Percentiles rank a stretch among this genome's conserved stretches.
Conservation (phyloP, 305 asterid genomes). For the Fraxinus xanthoxyloides region DNA sequence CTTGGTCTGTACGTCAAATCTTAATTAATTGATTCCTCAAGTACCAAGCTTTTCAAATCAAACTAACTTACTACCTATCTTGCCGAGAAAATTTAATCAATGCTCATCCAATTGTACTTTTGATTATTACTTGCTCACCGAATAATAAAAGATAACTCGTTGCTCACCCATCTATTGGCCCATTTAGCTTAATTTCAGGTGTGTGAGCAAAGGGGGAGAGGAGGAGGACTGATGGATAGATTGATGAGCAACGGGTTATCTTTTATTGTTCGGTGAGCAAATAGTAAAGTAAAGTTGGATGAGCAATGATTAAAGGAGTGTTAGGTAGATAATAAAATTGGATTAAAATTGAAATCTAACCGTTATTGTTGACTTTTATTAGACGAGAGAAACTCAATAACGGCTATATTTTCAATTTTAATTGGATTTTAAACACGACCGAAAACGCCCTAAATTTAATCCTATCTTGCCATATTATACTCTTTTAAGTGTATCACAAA, state of each 20-base stretch:
- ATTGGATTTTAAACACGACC: too few species aligned
- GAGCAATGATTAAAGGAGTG: not conserved
- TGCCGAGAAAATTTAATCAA: too few species aligned
- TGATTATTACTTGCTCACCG: too few species aligned
- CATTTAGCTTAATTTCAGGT: not conserved
- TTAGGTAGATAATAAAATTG: too few species aligned
- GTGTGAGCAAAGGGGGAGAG: not conserved
- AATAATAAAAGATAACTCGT: too few species aligned
- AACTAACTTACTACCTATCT: not conserved
- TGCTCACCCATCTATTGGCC: not conserved
- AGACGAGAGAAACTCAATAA: too few species aligned
- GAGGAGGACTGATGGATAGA: not conserved
- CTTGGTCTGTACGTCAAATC: not conserved
- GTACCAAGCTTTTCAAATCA: not conserved
- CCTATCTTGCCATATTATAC: not conserved
- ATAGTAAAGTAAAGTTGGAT: not conserved
- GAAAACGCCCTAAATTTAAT: too few species aligned
- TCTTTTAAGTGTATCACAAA: not conserved
- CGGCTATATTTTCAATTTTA: too few species aligned
- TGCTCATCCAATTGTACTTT: too few species aligned
- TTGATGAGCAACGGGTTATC: not conserved
- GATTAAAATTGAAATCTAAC: too few species aligned
- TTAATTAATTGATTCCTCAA: not conserved
- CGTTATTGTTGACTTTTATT: too few species aligned
- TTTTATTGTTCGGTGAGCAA: not conserved